These are phyloP conservation scores for Penicillium sp. DNA, from an alignment of 2,329 filamentous ascomycete genomes.

Conservation along the genomic window DNA sequence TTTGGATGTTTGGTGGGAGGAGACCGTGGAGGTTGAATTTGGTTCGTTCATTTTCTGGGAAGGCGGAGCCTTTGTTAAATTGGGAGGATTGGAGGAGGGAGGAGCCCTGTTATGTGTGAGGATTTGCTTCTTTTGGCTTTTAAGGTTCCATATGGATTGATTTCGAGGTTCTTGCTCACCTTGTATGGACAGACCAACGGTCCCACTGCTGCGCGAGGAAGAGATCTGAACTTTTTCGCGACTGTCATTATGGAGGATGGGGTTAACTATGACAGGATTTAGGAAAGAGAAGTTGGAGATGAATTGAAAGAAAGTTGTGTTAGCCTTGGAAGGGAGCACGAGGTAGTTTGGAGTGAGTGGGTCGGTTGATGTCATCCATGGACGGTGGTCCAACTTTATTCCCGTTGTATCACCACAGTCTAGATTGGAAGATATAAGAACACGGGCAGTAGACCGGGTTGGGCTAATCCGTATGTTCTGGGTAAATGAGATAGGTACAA, in stretches of 20 bases:
- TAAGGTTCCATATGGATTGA: slow-evolving; percentile 27
- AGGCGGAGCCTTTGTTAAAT: slow-evolving; percentile 82
- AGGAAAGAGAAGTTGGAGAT: background rate
- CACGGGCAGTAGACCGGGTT: too few species aligned
- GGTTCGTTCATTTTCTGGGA: slow-evolving; percentile 63
- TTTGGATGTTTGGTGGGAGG: slow-evolving; percentile 68
- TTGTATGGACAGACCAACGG: slow-evolving; percentile 4
- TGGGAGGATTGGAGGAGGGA: slow-evolving; percentile 60
- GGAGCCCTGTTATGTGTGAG: slow-evolving; percentile 28
- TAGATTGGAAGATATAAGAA: too few species aligned
- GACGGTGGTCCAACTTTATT: too few species aligned
- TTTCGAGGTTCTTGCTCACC: background rate
- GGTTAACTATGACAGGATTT: background rate
- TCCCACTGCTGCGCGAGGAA: slow-evolving; percentile 1
- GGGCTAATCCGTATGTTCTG: too few species aligned
- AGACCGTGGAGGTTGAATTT: slow-evolving; percentile 69
- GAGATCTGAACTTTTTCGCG: background rate
- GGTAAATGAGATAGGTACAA: too few species aligned
- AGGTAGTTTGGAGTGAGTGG: too few species aligned
- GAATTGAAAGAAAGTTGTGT: background rate
- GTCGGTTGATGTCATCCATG: too few species aligned
- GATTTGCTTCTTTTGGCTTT: background rate
- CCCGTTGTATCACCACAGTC: too few species aligned
- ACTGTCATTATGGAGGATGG: background rate
- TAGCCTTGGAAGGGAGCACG: background rate